Conservation (phyloP, 257 asterid species). For the Gentiana straminea region DNA sequence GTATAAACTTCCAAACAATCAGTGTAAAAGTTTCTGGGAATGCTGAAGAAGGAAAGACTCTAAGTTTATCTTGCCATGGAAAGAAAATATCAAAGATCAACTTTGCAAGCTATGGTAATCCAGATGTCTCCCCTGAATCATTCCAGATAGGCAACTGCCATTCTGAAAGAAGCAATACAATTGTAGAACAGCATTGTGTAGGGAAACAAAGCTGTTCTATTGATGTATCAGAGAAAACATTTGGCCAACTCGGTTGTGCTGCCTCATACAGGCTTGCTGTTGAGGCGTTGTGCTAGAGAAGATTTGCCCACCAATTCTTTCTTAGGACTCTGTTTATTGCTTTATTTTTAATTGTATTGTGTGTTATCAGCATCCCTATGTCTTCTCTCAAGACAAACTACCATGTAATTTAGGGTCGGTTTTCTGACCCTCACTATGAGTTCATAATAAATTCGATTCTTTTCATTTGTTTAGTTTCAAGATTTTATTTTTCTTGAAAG, state of each 20-base stretch:
- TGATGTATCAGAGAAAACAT: constrained; percentile 10
- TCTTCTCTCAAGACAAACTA: neutral
- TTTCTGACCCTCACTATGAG: too few relatives aligned
- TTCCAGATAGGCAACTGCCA: constrained; percentile 13
- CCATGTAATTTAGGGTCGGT: too few relatives aligned
- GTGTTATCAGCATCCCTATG: neutral
- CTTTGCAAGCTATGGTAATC: constrained; percentile 26
- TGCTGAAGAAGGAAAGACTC: constrained; percentile 14
- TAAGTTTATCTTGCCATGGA: constrained; percentile 18
- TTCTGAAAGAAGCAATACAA: constrained; percentile 8
- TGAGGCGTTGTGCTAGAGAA: constrained; percentile 13
- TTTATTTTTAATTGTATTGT: neutral
- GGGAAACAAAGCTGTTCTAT: constrained; percentile 18
- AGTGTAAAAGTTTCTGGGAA: constrained; percentile 1
- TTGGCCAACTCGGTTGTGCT: constrained; percentile 3
- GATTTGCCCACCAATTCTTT: too few relatives aligned
- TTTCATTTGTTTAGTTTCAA: too few relatives aligned
- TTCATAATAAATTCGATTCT: too few relatives aligned
- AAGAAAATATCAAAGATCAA: constrained; percentile 13
- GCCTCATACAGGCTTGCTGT: constrained; percentile 10
- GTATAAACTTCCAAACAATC: constrained; percentile 15
- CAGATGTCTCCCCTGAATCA: constrained; percentile 8
- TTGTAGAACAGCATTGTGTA: constrained; percentile 8
- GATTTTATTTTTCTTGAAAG: too few relatives aligned
- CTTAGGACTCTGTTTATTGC: too few relatives aligned